These are phyloP conservation scores for Trichoderma aggressivum DNA, from an alignment of 2,329 filamentous ascomycete species.

Conservation along the genomic window DNA sequence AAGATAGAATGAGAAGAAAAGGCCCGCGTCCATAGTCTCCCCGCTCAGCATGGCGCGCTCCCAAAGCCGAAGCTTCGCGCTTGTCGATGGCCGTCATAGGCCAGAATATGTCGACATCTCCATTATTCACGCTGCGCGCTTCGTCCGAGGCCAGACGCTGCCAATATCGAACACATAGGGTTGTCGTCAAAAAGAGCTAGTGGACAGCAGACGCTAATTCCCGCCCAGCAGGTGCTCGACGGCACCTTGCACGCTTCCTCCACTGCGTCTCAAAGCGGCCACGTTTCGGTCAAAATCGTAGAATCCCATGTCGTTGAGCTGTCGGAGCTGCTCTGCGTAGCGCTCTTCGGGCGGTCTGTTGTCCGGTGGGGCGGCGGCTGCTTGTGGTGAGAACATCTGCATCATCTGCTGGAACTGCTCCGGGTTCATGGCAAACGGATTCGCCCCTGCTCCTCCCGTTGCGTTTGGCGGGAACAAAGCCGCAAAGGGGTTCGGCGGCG, in stretches of 20 bases:
- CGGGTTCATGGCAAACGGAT: constrained; percentile 49
- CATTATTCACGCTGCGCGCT: background rate
- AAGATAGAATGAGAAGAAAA: background rate
- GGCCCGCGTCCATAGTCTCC: background rate
- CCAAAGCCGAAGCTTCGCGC: background rate
- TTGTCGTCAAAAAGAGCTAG: background rate
- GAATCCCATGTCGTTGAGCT: constrained; percentile 99
- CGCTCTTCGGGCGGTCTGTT: constrained; percentile 89
- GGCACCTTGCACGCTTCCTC: constrained; percentile 91
- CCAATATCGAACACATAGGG: background rate
- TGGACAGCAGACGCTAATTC: constrained; percentile 15
- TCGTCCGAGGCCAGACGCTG: no score
- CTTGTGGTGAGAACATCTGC: constrained; percentile 42
- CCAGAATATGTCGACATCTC: background rate
- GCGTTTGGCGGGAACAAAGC: constrained; percentile 52
- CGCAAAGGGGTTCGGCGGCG: constrained; percentile 62
- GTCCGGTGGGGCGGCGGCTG: constrained; percentile 59
- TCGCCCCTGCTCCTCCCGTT: constrained; percentile 30
- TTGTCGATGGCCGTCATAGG: background rate
- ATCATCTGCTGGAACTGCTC: constrained; percentile 55
- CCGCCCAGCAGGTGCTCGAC: constrained; percentile 66
- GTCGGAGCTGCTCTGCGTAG: constrained; percentile 83
- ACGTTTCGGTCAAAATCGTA: constrained; percentile 95
- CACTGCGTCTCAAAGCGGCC: constrained; percentile 78
- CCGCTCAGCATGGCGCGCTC: background rate